Base-by-base conservation (phyloP, 2,329 filamentous ascomycete species). In the Harringtonia aguacate region DNA sequence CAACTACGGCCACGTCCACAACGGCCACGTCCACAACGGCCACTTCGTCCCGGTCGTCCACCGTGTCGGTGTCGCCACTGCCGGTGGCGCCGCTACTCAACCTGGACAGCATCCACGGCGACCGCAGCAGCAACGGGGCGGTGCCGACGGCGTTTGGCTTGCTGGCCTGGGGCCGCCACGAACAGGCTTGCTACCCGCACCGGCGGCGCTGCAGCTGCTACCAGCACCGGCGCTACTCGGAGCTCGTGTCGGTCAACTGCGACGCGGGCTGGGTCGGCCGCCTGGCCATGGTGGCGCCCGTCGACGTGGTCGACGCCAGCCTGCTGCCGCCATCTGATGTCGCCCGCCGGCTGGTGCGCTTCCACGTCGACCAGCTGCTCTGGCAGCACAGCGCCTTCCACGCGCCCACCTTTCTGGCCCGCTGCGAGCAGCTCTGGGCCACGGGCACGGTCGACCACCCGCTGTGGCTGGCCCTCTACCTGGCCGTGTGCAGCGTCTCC, bases 161-260 rank as follows among this genome's bases (percentile, higher is more conserved):
- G 43, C 55, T 62, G 10, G 58, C 59, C 3, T 63, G 60, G 60
- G 58, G 58, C 9, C 54, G 60, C 20, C 53, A 60, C 36, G 57
- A 53, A 14, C 55, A 56, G 6, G 50, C 53, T 6, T 63, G 60
- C 44, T 63, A 56, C 38, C 60, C 60, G 3, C 60, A 63, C 39
- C 52, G 57, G 13, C 50, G 53, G 13, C 50, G 53, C 22, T 62
- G 60, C 36, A 41, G 12, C 39, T 61, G 52, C 51, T 53, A 50
- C 45, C 53, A 41, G 44, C 44, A 51, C 28, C 48, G 53, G 4
- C 41, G 42, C 1, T 52, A 52, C 42, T 44, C 51, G 6, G 54
- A 55, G 41, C 41, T 55, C 15, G 48, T 50, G 3, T 54, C 52
- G 6, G 51, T 55, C 29, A 54, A 56, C 35, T 44, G 48, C 45